Base-by-base conservation (phyloP, 208 protist genomes). In the Strigomonas culicis region DNA sequence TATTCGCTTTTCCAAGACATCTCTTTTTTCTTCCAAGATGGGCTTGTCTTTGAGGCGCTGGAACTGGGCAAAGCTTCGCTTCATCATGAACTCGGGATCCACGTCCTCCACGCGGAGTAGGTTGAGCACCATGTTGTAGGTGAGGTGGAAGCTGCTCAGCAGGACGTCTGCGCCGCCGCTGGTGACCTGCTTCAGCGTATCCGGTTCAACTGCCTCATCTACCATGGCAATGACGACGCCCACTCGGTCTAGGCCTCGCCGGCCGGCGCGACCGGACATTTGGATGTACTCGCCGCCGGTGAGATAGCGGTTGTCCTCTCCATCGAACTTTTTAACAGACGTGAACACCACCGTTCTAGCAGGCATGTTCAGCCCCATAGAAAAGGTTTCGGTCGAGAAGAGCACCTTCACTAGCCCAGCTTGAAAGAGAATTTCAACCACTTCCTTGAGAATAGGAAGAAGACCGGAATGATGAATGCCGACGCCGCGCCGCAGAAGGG, bases 341-440 rank as follows among this genome's bases (percentile, higher is more conserved):
- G 97, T 99, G 78, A 99, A 99, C 11, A 99, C 95, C 21, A 99
- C 98, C 13, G 98, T 99, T 59, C 97, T 95, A 0, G 98, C 98
- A 21, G 99, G 99, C 98, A 99, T 99, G 82, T 99, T 99, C 19
- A 99, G 82, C 2, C 99, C 99, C 95, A 99, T 99, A 2, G 98
- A 93, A 76, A 99, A 99, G 4, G 99, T 99, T 75, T 99, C 99
- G 0, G 99, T 99, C 2, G 98, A 98, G 79, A 99, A 99, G 36
- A 99, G 86, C 25, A 98, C 96, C 72, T 99, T 99, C 25, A 99
- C 86, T 19, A 99, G 82, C 2, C 97, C 98, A 31, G 99, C 98
- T 72, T 99, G 97, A 75, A 99, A 99, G 0, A 99, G 91, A 69
- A 99, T 98, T 80, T 99, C 99, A 51, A 99, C 98, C 4, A 99